Evolutionary conservation across 345 rosid species (phyloP).

Genomic region (Hibiscus tridactylites): DNA sequence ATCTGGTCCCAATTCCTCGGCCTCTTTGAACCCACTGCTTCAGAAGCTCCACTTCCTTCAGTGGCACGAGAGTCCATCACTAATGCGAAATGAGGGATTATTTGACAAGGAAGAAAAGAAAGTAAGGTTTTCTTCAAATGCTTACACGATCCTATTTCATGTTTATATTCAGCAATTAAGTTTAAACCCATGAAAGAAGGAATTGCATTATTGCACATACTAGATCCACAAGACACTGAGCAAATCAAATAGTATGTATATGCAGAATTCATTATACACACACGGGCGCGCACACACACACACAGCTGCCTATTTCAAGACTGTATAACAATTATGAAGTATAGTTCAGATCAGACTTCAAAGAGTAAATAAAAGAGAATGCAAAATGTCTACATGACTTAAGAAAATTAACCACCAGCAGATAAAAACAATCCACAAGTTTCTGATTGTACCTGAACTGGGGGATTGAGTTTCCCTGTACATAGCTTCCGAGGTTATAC

Average conservation of each 20-base stretch:
- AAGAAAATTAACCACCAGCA: background rate
- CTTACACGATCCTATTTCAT: too few relatives aligned
- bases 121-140: background rate
- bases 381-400: background rate
- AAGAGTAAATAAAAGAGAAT: background rate
- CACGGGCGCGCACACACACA: background rate
- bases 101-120: constrained; percentile 1
- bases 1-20: constrained; percentile 61
- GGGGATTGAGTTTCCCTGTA: constrained; percentile 78
- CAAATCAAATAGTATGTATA: background rate
- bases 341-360: background rate
- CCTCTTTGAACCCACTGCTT: constrained; percentile 50
- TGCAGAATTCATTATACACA: background rate
- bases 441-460: constrained; percentile 60
- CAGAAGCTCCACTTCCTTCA: constrained; percentile 50
- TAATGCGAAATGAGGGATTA: constrained; percentile 16
- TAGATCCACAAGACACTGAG: background rate
- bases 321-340: background rate
- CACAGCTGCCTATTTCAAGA: background rate
- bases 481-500: constrained; percentile 38
- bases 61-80: constrained; percentile 53
- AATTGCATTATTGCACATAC: background rate
- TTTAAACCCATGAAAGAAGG: background rate
- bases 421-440: background rate
- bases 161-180: too few relatives aligned